These are phyloP conservation scores for Parietaria judaica DNA, from an alignment of 306 rosid genomes.

Conservation along the genomic window DNA sequence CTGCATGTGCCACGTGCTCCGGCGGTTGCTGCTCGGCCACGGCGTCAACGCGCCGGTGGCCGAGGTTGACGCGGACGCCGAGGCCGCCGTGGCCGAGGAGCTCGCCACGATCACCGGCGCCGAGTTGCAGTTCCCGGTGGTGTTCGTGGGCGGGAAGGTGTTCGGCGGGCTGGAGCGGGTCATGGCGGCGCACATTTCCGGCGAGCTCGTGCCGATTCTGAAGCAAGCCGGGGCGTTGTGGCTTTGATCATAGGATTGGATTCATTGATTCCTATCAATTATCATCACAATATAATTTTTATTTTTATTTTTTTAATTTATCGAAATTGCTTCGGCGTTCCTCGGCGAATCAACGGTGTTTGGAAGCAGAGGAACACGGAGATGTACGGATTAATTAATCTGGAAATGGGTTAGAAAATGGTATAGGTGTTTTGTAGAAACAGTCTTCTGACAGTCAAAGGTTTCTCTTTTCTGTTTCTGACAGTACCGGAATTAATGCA, in stretches of 20 bases:
- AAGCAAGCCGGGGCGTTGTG: constrained; percentile 92
- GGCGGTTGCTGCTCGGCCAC: constrained; percentile 58
- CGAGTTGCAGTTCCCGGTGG: constrained; percentile 60
- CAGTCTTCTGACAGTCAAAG: too few species aligned
- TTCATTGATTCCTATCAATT: neutral
- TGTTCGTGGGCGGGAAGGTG: constrained; percentile 79
- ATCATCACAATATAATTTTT: neutral
- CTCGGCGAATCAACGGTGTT: too few species aligned
- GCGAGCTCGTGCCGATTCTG: constrained; percentile 74
- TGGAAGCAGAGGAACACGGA: constrained; percentile 1
- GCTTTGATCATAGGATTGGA: constrained; percentile 37
- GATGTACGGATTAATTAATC: neutral
- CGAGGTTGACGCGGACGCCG: constrained; percentile 56
- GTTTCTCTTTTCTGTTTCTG: too few species aligned
- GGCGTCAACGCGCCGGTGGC: constrained; percentile 71
- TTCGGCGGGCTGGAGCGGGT: constrained; percentile 89
- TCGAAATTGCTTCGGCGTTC: too few species aligned
- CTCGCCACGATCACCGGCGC: constrained; percentile 10
- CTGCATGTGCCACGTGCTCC: constrained; percentile 84
- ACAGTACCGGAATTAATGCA: too few species aligned
- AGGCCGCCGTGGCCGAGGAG: constrained; percentile 29
- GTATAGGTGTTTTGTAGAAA: too few species aligned
- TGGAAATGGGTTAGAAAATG: too few species aligned
- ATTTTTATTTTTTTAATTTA: neutral
- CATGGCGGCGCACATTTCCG: constrained; percentile 82